Conservation (phyloP, 768 basidiomycete species). For the Russula sp. region DNA sequence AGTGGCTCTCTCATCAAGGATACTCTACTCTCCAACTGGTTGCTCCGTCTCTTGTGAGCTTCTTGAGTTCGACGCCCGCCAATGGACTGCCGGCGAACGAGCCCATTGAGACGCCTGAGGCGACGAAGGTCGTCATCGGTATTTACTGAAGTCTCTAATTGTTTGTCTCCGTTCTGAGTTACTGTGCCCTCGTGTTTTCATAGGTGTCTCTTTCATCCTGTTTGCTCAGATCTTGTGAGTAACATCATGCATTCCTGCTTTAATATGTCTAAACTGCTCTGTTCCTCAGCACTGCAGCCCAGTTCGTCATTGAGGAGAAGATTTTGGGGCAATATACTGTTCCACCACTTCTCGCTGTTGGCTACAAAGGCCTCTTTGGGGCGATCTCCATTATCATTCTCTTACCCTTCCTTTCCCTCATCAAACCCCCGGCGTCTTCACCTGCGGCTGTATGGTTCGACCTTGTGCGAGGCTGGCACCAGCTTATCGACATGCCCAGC, state of each 20-base stretch:
- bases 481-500: conserved; percentile 72
- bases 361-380: conserved; percentile 92
- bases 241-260: conserved; percentile 16
- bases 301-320: conserved; percentile 96
- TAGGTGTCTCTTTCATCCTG: conserved; percentile 85
- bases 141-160: conserved; percentile 29
- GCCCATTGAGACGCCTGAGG: conserved; percentile 51
- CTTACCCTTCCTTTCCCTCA: conserved; percentile 74
- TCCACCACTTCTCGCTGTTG: conserved; percentile 87
- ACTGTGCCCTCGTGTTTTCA: conserved; percentile 21
- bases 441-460: conserved; percentile 70
- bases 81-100: conserved; percentile 36
- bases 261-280: conserved; percentile 2
- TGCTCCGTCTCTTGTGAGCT: conserved; percentile 27
- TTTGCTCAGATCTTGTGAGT: conserved; percentile 93
- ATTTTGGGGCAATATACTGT: conserved; percentile 86
- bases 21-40: conserved; percentile 36
- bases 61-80: conserved; percentile 25
- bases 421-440: conserved; percentile 54
- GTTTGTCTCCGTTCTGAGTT: conserved; percentile 22
- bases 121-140: conserved; percentile 73
- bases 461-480: conserved; percentile 80
- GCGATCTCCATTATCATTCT: conserved; percentile 68
- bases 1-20: conserved; percentile 86
- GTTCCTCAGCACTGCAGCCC: conserved; percentile 67